Evolutionary conservation across 177 flowering plant genomes (phyloP).

Genomic region (Vitis hybrid): DNA sequence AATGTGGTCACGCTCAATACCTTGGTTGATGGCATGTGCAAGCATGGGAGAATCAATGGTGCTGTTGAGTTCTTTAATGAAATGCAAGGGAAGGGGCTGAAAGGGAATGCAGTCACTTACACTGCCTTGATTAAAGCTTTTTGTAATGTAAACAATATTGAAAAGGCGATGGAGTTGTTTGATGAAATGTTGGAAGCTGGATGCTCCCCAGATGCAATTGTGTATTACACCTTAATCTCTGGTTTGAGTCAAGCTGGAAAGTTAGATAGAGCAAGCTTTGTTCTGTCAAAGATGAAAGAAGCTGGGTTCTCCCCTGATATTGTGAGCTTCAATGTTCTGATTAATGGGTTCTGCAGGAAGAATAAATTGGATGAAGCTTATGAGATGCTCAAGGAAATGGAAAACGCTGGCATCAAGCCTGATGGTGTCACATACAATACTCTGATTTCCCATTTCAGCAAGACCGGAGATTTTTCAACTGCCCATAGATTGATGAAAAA

Average conservation of each 20-base stretch:
- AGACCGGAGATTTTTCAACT: conserved; percentile 40
- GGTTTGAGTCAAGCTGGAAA: conserved; percentile 70
- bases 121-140: conserved; percentile 59
- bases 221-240: conserved; percentile 59
- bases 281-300: conserved; percentile 44
- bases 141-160: conserved; percentile 59
- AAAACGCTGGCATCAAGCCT: conserved; percentile 42
- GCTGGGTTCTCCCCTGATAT: conserved; percentile 62
- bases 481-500: conserved; percentile 40
- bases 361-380: conserved; percentile 56
- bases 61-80: conserved; percentile 55
- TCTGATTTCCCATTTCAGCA: conserved; percentile 59
- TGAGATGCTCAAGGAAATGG: conserved; percentile 67
- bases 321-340: conserved; percentile 55
- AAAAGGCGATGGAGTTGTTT: conserved; percentile 55
- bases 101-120: conserved; percentile 59
- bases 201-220: conserved; percentile 60
- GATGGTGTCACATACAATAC: conserved; percentile 71
- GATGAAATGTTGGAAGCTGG: conserved; percentile 45
- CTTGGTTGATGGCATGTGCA: conserved; percentile 75
- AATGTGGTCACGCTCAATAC: conserved; percentile 60
- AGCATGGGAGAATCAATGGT: conserved; percentile 52
- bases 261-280: conserved; percentile 51
- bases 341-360: conserved; percentile 68
- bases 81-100: conserved; percentile 47